Evolutionary conservation across 2,329 filamentous ascomycete species (phyloP).

Genomic region (Colletotrichum sp.): DNA sequence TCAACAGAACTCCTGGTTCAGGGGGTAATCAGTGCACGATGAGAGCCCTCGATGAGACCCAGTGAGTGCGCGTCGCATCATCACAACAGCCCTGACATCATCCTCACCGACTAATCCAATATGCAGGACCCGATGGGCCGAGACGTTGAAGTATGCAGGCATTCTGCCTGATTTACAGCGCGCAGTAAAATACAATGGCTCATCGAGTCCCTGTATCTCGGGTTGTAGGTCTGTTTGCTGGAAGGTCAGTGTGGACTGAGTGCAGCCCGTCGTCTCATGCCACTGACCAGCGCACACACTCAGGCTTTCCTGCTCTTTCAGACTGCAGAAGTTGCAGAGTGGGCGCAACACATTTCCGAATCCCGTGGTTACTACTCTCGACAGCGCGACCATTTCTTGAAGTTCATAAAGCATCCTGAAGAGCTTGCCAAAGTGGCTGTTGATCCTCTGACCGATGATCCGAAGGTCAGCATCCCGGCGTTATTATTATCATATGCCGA

Average conservation of each 20-base stretch:
- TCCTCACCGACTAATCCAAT: constrained; percentile 5
- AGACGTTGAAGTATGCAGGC: constrained; percentile 62
- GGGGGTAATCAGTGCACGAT: not conserved
- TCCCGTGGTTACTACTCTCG: constrained; percentile 77
- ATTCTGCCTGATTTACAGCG: constrained; percentile 67
- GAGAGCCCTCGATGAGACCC: constrained; percentile 16
- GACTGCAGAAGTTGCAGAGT: constrained; percentile 66
- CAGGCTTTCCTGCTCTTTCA: constrained; percentile 84
- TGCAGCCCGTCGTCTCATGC: not conserved
- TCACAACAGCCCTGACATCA: constrained; percentile 22
- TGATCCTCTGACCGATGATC: constrained; percentile 88
- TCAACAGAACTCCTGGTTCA: not conserved
- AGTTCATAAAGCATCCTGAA: constrained; percentile 84
- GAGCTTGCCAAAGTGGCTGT: constrained; percentile 71
- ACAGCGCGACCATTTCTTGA: constrained; percentile 75
- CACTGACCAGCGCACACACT: constrained; percentile 8
- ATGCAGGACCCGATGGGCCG: constrained; percentile 69
- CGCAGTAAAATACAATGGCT: constrained; percentile 66
- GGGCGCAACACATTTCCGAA: constrained; percentile 71
- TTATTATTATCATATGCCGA: not conserved
- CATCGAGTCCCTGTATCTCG: constrained; percentile 67
- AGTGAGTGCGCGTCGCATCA: constrained; percentile 10
- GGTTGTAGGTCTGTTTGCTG: constrained; percentile 89
- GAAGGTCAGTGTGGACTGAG: constrained; percentile 66
- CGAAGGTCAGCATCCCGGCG: constrained; percentile 45